Conservation (phyloP, 2,329 filamentous ascomycete genomes). For the Fusarium irregulare region DNA sequence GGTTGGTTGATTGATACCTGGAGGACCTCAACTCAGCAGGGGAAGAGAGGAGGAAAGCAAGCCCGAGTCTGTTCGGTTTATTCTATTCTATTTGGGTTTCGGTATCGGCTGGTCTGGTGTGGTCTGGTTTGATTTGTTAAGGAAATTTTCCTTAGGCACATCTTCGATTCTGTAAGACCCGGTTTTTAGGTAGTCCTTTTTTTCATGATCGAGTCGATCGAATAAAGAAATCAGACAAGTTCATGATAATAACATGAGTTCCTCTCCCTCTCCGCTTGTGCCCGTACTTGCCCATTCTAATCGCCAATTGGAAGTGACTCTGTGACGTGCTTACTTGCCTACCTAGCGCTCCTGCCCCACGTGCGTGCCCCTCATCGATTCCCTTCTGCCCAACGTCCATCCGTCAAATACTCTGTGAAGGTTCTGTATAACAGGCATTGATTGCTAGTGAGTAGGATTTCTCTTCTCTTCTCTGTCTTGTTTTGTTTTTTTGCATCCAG, state of each 20-base stretch:
- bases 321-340: conserved; percentile 43
- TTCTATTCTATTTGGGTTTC: conserved; percentile 16
- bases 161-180: conserved; percentile 35
- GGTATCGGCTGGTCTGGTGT: conserved; percentile 11
- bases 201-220: conserved; percentile 33
- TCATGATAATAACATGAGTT: conserved; percentile 35
- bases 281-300: conserved; percentile 4
- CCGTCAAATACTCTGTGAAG: conserved; percentile 22
- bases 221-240: conserved; percentile 35
- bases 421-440: conserved; percentile 13
- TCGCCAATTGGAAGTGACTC: conserved; percentile 29
- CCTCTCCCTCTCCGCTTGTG: conserved; percentile 11
- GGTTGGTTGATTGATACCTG: conserved; percentile 31
- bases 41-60: conserved; percentile 20
- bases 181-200: conserved; percentile 39
- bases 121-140: conserved; percentile 11
- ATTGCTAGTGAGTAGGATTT: conserved; percentile 1
- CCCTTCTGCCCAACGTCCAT: conserved; percentile 17
- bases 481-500: background rate
- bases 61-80: conserved; percentile 20
- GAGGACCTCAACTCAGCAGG: conserved; percentile 1
- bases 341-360: conserved; percentile 42
- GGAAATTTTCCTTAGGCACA: conserved; percentile 25
- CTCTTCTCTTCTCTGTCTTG: background rate
- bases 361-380: conserved; percentile 38